Evolutionary conservation across 1,139 yeast species (phyloP), one percentile per base, ranked within the genome.

Genomic region (Citeromyces hawaiiensis): DNA sequence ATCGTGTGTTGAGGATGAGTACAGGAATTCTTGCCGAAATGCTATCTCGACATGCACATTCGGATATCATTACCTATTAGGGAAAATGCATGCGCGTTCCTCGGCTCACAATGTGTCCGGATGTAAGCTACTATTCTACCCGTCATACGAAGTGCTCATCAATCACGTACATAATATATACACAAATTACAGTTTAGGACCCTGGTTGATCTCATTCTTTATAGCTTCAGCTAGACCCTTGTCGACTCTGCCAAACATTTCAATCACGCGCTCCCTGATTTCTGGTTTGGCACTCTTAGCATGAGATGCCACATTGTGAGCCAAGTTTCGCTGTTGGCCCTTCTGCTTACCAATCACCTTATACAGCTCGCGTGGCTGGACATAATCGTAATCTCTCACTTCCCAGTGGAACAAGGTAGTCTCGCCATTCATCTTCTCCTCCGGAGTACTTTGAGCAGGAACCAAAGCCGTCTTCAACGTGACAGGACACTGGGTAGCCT

Each of bases 331-430:
- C 63, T 85, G 95, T 63, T 83, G 94, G 50, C 83, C 82, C 21
- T 77, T 74, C 53, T 76, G 76, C 57, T 66, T 79, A 45, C 82
- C 83, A 59, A 83, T 71, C 38, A 82, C 91, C 44, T 78, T 66
- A 79, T 83, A 88, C 57, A 68, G 60, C 50, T 59, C 66, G 61
- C 81, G 69, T 53, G 96, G 72, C 63, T 80, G 83, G 54, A 69
- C 66, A 52, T 46, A 58, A 47, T 58, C 63, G 44, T 59, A 77
- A 59, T 86, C 95, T 42, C 66, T 68, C 16, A 25, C 25, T 42
- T 70, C 80, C 96, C 96, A 87, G 67, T 85, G 93, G 77, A 76
- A 83, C 51, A 86, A 85, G 48, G 78, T 67, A 42, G 94, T 96
- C 47, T 93, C 78, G 45, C 96, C 96, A 43, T 69, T 64, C 88